phyloP scores from a whole-genome alignment of 306 rosid species.

The Herpetospermum pedunculosum region DNA sequence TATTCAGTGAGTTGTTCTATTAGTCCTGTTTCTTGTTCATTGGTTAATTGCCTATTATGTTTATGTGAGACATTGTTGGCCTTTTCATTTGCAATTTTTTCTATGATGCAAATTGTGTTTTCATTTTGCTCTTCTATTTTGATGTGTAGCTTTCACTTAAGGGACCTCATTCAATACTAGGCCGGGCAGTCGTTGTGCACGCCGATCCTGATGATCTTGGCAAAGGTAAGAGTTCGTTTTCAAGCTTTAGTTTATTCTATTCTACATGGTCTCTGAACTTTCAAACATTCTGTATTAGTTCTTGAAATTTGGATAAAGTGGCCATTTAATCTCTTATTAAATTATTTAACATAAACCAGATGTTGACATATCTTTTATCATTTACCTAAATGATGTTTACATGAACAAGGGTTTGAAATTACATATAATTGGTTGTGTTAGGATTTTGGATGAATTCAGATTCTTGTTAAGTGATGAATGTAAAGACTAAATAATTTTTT shows the following conservation, averaged over 20 bases:
- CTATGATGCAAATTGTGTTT: not conserved
- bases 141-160: constrained; percentile 37
- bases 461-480: too few species aligned
- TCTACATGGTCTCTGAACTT: too few species aligned
- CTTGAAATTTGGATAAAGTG: not conserved
- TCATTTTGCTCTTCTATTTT: not conserved
- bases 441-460: too few species aligned
- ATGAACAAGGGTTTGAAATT: not conserved
- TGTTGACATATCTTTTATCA: too few species aligned
- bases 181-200: constrained; percentile 60
- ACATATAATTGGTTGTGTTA: too few species aligned
- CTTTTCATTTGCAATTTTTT: not conserved
- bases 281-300: not conserved
- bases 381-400: too few species aligned
- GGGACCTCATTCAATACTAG: constrained; percentile 54
- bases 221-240: constrained; percentile 28
- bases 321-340: too few species aligned
- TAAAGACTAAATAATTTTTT: too few species aligned
- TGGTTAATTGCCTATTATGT: not conserved
- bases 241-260: not conserved
- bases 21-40: not conserved
- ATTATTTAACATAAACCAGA: too few species aligned
- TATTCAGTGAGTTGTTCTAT: not conserved
- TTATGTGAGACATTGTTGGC: not conserved
- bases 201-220: constrained; percentile 79